A percentile compares a stretch with the other conserved stretches of the same genome.
Conservation (phyloP, 345 rosid species). For the Moricandia moricandioides region DNA sequence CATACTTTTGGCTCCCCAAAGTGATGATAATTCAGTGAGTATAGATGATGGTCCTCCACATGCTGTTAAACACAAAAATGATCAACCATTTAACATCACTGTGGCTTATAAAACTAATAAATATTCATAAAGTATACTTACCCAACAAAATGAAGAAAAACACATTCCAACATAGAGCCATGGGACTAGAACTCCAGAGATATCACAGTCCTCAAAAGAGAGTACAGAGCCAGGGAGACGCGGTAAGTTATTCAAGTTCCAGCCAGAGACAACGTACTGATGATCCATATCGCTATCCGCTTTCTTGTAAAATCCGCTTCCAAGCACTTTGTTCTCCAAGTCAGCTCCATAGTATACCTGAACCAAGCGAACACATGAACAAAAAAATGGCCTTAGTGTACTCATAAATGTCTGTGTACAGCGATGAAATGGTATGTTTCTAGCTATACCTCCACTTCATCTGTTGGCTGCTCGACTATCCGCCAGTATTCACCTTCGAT, state of each 20-base stretch:
- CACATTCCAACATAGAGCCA: conserved; percentile 99
- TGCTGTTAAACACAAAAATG: conserved; percentile 44
- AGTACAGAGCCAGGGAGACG: conserved; percentile 91
- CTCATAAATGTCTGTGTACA: too few relatives aligned
- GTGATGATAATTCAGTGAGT: conserved; percentile 84
- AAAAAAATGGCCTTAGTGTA: background rate
- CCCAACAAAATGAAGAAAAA: conserved; percentile 98
- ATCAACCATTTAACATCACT: background rate
- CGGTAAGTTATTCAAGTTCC: conserved; percentile 93
- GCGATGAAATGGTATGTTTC: background rate
- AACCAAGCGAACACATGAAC: background rate
- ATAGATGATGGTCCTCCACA: conserved; percentile 95
- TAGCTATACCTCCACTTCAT: conserved; percentile 78
- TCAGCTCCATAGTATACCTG: conserved; percentile 97
- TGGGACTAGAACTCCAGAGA: conserved; percentile 94
- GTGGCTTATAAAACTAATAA: background rate
- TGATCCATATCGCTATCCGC: conserved; percentile 46
- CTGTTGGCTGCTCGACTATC: conserved; percentile 81
- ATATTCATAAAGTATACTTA: conserved; percentile 31
- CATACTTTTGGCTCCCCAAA: conserved; percentile 88
- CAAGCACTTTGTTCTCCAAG: conserved; percentile 79
- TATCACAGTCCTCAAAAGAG: conserved; percentile 82
- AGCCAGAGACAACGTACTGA: conserved; percentile 66
- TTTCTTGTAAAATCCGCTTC: conserved; percentile 87
- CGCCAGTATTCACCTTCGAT: conserved; percentile 99